These are phyloP conservation scores for Chrysosphaeria jannelii DNA, from an alignment of 2,329 filamentous ascomycete genomes.

Conservation along the genomic window DNA sequence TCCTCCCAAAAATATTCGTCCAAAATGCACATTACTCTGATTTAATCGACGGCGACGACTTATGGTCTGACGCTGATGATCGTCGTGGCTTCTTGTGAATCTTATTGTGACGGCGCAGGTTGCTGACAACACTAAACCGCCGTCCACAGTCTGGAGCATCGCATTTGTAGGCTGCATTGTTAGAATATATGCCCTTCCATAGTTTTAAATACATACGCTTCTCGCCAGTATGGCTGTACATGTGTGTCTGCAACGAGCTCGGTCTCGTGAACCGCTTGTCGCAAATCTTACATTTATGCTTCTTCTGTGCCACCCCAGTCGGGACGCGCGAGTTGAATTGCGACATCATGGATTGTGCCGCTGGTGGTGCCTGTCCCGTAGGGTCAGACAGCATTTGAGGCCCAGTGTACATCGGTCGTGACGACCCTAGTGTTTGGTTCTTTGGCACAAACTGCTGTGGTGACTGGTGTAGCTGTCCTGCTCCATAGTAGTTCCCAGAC, in stretches of 20 bases:
- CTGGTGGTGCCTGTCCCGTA: constrained; percentile 59
- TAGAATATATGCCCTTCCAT: neutral
- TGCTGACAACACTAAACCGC: constrained; percentile 92
- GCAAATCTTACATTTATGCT: constrained; percentile 97
- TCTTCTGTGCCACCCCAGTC: constrained; percentile 89
- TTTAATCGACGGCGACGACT: no score
- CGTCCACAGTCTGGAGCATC: constrained; percentile 85
- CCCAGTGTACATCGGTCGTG: constrained; percentile 31
- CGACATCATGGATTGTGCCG: constrained; percentile 92
- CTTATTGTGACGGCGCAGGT: constrained; percentile 78
- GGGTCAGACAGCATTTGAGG: constrained; percentile 59
- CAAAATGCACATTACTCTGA: no score
- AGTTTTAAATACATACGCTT: constrained; percentile 41
- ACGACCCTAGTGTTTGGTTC: constrained; percentile 78
- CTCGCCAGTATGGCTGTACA: constrained; percentile 94
- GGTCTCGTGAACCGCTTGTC: constrained; percentile 91
- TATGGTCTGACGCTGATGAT: no score
- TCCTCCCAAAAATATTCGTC: no score
- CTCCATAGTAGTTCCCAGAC: constrained; percentile 28
- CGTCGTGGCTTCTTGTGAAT: constrained; percentile 82
- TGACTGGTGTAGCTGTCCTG: constrained; percentile 21
- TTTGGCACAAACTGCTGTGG: no score
- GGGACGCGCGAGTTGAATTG: constrained; percentile 94
- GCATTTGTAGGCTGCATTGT: constrained; percentile 49
- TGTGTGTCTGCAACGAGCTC: constrained; percentile 82